Conservation (phyloP, 2,329 filamentous ascomycete species). For the Zymoseptoria crescenta region DNA sequence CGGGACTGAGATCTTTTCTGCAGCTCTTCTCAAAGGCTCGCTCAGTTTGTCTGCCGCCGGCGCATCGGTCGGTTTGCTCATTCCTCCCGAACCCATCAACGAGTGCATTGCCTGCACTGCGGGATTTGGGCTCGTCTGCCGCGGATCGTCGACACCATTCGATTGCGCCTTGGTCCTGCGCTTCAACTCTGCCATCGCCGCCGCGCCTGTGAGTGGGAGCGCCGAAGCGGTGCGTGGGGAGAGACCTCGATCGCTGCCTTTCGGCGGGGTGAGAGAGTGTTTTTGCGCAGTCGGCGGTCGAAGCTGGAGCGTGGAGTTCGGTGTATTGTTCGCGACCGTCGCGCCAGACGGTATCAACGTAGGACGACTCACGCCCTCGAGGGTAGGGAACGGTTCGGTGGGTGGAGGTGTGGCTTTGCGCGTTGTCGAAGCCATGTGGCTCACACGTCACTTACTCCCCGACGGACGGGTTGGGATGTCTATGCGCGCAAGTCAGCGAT, state of each 20-base stretch:
- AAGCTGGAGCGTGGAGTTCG: background rate
- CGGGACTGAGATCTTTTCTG: conserved; percentile 44
- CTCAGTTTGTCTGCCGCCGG: conserved; percentile 38
- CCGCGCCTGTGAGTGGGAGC: conserved; percentile 38
- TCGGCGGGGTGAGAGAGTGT: conserved; percentile 30
- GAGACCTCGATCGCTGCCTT: conserved; percentile 33
- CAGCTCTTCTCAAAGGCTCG: conserved; percentile 41
- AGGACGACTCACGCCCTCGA: conserved; percentile 33
- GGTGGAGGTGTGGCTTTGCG: conserved; percentile 36
- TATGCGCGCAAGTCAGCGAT: background rate
- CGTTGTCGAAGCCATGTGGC: conserved; percentile 38
- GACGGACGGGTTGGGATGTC: background rate
- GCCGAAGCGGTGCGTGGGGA: conserved; percentile 27
- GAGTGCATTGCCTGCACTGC: conserved; percentile 37
- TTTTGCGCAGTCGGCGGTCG: conserved; percentile 16
- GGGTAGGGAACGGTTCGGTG: conserved; percentile 33
- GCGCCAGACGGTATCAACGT: conserved; percentile 29
- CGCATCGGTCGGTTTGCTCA: conserved; percentile 39
- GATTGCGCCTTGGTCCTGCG: conserved; percentile 30
- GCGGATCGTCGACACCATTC: conserved; percentile 17
- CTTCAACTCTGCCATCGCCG: conserved; percentile 43
- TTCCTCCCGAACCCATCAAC: conserved; percentile 36
- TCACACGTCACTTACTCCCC: conserved; percentile 8
- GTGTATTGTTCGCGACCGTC: conserved; percentile 19
- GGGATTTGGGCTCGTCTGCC: conserved; percentile 44